Evolutionary conservation across 1,284 basidiomycete species (phyloP).

Genomic region (Gomphus sp.): DNA sequence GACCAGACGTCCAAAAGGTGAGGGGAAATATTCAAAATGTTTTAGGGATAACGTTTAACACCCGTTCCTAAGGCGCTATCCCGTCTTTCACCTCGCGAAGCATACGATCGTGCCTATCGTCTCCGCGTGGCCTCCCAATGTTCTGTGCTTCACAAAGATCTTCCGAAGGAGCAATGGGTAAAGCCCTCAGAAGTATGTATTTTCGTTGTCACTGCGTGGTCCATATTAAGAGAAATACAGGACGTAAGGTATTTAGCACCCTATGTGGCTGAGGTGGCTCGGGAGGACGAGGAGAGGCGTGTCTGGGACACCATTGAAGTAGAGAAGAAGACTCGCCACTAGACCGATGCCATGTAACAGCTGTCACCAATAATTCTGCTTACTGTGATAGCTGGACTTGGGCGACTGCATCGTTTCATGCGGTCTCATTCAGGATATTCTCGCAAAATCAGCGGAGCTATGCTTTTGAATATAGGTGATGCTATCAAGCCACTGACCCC

Average conservation of each 20-base stretch:
- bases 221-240: slow-evolving; percentile 33
- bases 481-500: neutral
- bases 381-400: neutral
- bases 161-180: slow-evolving; percentile 85
- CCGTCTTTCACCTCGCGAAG: slow-evolving; percentile 73
- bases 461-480: neutral
- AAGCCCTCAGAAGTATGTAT: slow-evolving; percentile 67
- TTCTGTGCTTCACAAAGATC: slow-evolving; percentile 71
- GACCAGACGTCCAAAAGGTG: slow-evolving; percentile 79
- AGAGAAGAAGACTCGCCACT: slow-evolving; percentile 31
- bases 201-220: neutral
- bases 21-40: slow-evolving; percentile 10
- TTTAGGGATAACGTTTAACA: neutral
- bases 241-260: slow-evolving; percentile 88
- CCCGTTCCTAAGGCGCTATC: slow-evolving; percentile 56
- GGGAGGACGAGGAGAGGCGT: slow-evolving; percentile 73
- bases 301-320: slow-evolving; percentile 78
- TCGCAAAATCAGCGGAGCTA: neutral
- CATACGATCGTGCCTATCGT: slow-evolving; percentile 90
- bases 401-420: neutral
- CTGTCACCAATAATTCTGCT: neutral
- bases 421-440: neutral
- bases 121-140: slow-evolving; percentile 79
- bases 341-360: neutral
- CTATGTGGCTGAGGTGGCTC: slow-evolving; percentile 65